Conservation (phyloP, 164 flowering plant genomes). For the Vitis riparia region DNA sequence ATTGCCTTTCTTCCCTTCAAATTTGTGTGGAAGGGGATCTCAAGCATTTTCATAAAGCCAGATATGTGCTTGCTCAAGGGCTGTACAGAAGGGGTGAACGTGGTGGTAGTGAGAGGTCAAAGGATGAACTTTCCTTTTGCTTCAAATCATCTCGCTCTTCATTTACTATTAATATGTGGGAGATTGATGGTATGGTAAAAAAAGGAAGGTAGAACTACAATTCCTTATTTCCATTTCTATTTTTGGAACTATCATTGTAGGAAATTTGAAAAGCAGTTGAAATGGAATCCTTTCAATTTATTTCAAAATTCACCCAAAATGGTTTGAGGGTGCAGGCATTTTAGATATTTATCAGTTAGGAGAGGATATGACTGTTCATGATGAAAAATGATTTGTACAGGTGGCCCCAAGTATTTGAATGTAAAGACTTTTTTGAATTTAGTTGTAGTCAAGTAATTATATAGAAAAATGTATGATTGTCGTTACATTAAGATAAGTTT, state of each 20-base stretch:
- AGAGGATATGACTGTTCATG: not conserved
- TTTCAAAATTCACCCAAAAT: not conserved
- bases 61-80: constrained; percentile 94
- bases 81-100: constrained; percentile 63
- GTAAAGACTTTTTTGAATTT: not conserved
- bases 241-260: not conserved
- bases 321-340: no score
- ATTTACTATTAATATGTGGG: constrained; percentile 99
- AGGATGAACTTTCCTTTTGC: constrained; percentile 94
- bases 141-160: constrained; percentile 95
- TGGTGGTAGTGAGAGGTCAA: constrained; percentile 81
- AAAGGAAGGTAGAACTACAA: constrained; percentile 76
- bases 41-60: constrained; percentile 96
- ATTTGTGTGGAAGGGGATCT: constrained; percentile 94
- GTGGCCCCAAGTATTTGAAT: not conserved
- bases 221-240: not conserved
- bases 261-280: no score
- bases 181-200: constrained; percentile 93
- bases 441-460: not conserved
- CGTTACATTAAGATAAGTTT: not conserved
- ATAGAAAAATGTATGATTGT: not conserved
- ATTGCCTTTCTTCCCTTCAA: constrained; percentile 88
- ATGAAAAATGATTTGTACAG: not conserved
- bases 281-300: not conserved
- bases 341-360: no score